Percentiles rank a stretch among this genome's conserved stretches.
These are phyloP conservation scores for Diaporthe citriasiana DNA, from an alignment of 2,329 filamentous ascomycete species.

Conservation along the genomic window DNA sequence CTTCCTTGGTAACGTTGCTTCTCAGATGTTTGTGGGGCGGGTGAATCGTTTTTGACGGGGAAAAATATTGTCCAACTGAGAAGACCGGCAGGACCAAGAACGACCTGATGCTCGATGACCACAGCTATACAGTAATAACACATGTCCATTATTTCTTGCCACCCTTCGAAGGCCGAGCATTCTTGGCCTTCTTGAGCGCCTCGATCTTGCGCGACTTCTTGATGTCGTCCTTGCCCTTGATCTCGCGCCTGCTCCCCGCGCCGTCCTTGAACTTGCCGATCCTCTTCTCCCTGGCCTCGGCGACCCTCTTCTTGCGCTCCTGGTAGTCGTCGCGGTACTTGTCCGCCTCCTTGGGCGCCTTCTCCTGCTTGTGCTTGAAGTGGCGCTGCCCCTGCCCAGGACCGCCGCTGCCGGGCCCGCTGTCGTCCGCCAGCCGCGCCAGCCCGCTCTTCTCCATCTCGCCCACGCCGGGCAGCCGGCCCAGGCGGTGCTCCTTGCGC, in stretches of 20 bases:
- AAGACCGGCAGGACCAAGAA: neutral
- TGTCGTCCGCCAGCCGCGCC: slow-evolving; percentile 46
- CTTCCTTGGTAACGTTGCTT: too few relatives aligned
- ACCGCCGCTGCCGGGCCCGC: slow-evolving; percentile 47
- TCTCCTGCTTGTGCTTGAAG: slow-evolving; percentile 89
- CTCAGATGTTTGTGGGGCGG: neutral
- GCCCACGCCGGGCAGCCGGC: slow-evolving; percentile 83
- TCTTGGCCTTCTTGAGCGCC: slow-evolving; percentile 87
- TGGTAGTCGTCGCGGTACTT: slow-evolving; percentile 93
- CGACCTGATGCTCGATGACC: neutral
- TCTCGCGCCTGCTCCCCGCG: slow-evolving; percentile 79
- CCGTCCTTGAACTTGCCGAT: slow-evolving; percentile 81
- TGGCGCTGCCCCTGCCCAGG: slow-evolving; percentile 62
- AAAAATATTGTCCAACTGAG: neutral
- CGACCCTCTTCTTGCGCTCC: slow-evolving; percentile 89
- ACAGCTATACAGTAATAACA: neutral
- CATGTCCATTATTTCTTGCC: slow-evolving; percentile 34
- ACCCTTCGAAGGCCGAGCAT: slow-evolving; percentile 81
- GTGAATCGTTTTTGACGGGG: too few relatives aligned
- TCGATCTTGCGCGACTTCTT: slow-evolving; percentile 83
- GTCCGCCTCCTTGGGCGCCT: slow-evolving; percentile 93
- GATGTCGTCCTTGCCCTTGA: slow-evolving; percentile 87
- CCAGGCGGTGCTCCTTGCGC: slow-evolving; percentile 88
- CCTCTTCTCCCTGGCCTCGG: slow-evolving; percentile 88
- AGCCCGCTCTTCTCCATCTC: slow-evolving; percentile 75